A percentile compares a stretch with the other conserved stretches of the same genome.
Conservation (phyloP, 164 flowering plant genomes). For the Saururus chinensis region DNA sequence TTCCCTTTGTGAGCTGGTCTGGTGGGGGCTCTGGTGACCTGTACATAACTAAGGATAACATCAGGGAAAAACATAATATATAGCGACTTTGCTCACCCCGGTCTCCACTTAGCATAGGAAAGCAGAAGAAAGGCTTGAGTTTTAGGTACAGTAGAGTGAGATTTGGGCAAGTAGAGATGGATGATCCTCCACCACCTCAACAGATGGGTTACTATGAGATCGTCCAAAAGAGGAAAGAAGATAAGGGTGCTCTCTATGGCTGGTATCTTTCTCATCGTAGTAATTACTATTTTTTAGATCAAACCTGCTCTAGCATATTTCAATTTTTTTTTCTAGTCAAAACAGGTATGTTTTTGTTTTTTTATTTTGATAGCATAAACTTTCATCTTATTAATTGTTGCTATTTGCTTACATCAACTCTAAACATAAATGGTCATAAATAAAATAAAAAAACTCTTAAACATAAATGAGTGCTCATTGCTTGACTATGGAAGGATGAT, state of each 20-base stretch:
- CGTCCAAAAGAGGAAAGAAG: conserved; percentile 1
- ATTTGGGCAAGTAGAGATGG: not conserved
- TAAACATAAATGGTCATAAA: too few relatives aligned
- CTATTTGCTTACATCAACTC: not conserved
- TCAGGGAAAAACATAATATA: not conserved
- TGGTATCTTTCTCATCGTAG: not conserved
- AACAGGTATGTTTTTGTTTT: too few relatives aligned
- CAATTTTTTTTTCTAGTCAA: not conserved
- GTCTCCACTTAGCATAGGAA: not conserved
- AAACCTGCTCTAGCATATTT: not conserved
- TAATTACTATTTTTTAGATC: not conserved
- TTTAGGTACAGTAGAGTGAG: not conserved
- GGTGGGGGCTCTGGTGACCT: too few relatives aligned
- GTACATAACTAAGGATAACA: not conserved
- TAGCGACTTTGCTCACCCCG: not conserved
- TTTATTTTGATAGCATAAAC: too few relatives aligned
- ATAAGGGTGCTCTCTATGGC: not conserved
- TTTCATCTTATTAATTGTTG: not conserved
- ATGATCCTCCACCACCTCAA: not conserved
- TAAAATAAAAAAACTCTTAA: too few relatives aligned
- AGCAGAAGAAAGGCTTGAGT: not conserved
- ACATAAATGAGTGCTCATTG: too few relatives aligned
- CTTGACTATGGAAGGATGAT: too few relatives aligned
- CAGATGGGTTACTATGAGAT: conserved; percentile 1
- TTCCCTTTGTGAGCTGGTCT: too few relatives aligned